These are phyloP conservation scores for Cornus controversa DNA, from an alignment of 148 eudicot genomes.

Conservation along the genomic window DNA sequence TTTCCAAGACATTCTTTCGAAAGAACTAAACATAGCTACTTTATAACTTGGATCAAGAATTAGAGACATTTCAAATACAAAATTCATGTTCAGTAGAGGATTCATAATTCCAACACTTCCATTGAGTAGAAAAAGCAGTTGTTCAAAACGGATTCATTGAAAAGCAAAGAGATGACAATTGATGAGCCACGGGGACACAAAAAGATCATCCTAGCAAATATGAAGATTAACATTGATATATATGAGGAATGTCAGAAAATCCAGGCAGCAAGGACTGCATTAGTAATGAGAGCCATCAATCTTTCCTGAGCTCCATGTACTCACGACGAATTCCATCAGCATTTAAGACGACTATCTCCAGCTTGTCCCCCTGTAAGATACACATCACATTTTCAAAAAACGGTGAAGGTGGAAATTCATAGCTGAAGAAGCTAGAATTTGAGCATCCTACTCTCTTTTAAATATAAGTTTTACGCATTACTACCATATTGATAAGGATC, in stretches of 20 bases:
- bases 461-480: too few species aligned
- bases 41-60: background rate
- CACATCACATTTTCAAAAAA: background rate
- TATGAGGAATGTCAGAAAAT: background rate
- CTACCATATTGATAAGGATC: too few species aligned
- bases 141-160: background rate
- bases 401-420: background rate
- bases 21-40: too few species aligned
- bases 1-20: too few species aligned
- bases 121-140: background rate
- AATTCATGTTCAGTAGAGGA: background rate
- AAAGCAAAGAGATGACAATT: background rate
- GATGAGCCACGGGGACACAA: background rate
- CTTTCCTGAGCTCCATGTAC: conserved; percentile 78
- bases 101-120: too few species aligned
- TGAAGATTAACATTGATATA: background rate
- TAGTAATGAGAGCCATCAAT: conserved; percentile 25
- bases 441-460: too few species aligned
- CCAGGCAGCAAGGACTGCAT: background rate
- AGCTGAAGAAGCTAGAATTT: background rate
- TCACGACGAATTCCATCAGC: conserved; percentile 62
- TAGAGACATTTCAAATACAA: background rate
- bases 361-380: conserved; percentile 81
- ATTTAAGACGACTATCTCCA: conserved; percentile 75
- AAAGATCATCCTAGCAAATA: background rate